Base-by-base conservation (phyloP, 2,329 filamentous ascomycete species). In the Hypoxylon sp. region DNA sequence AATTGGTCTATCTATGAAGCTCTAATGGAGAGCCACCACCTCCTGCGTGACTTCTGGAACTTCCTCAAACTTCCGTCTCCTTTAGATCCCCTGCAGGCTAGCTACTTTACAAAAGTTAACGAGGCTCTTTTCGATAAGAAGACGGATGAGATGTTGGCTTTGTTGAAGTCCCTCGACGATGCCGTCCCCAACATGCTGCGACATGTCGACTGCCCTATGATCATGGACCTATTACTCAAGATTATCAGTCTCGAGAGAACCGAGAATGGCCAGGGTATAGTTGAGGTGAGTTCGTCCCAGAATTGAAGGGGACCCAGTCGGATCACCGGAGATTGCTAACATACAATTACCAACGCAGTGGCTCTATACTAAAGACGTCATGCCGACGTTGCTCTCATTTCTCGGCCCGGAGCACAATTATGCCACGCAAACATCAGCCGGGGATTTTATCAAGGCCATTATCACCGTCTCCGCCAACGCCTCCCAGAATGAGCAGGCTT, bases 391-490 rank as follows among this genome's bases (percentile, higher is more conserved):
- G 2, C 88, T 99, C 1, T 92, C 93, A 4, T 98, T 95, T 79
- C 88, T 99, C 22, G 91, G 93, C 1, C 91, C 94, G 0, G 90
- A 97, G 68, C 90, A 97, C 77, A 92, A 90, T 70, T 93, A 94
- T 79, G 93, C 95, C 1, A 97, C 96, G 1, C 96, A 99, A 80
- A 98, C 96, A 0, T 97, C 96, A 0, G 96, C 96, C 0, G 96
- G 96, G 48, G 96, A 99, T 78, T 99, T 99, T 74, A 88, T 99
- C 75, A 99, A 99, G 80, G 96, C 96, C 46, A 98, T 99, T 78
- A 98, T 99, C 73, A 99, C 96, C 27, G 98, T 99, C 65, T 98
- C 96, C 1, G 96, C 96, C 68, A 99, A 99, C 77, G 96, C 96
- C 2, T 98, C 95, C 1, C 96, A 97, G 75, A 97, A 98, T 77